These are phyloP conservation scores for Ceratorhiza oryzae-sativae DNA, from an alignment of 1,284 basidiomycete genomes.

Conservation along the genomic window DNA sequence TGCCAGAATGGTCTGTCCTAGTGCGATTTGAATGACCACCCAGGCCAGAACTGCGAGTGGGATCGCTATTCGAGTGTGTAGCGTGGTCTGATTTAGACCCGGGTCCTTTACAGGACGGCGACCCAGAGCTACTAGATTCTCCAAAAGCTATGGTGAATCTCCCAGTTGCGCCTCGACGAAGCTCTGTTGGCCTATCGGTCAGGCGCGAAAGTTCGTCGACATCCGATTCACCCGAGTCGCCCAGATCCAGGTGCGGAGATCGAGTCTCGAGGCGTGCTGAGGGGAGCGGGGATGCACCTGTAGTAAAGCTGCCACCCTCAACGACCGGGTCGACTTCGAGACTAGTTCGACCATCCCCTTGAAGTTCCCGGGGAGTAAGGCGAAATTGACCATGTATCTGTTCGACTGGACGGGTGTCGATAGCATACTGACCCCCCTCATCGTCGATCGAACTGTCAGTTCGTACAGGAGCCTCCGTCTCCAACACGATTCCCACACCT, in stretches of 20 bases:
- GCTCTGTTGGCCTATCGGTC: not conserved
- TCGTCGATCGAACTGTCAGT: not conserved
- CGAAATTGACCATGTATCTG: not conserved
- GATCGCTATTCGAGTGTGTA: not conserved
- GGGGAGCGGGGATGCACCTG: not conserved
- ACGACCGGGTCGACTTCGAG: not conserved
- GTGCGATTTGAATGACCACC: not conserved
- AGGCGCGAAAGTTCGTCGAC: not conserved
- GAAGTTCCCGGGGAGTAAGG: slow-evolving; percentile 4
- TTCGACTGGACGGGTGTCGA: not conserved
- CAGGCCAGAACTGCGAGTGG: not conserved
- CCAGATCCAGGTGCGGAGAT: slow-evolving; percentile 20
- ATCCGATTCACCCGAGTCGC: not conserved
- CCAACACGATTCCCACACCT: not conserved
- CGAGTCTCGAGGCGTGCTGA: not conserved
- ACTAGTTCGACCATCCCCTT: slow-evolving; percentile 11
- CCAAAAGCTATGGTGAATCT: slow-evolving; percentile 27
- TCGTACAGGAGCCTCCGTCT: not conserved
- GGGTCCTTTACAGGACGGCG: not conserved
- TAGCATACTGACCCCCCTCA: slow-evolving; percentile 1
- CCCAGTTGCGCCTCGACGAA: slow-evolving; percentile 13
- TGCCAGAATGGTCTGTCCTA: not conserved
- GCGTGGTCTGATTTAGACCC: not conserved
- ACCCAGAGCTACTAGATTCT: not conserved
- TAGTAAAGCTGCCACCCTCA: not conserved